phyloP scores from a whole-genome alignment of 768 basidiomycete genomes.

The Naganishia kalamii region DNA sequence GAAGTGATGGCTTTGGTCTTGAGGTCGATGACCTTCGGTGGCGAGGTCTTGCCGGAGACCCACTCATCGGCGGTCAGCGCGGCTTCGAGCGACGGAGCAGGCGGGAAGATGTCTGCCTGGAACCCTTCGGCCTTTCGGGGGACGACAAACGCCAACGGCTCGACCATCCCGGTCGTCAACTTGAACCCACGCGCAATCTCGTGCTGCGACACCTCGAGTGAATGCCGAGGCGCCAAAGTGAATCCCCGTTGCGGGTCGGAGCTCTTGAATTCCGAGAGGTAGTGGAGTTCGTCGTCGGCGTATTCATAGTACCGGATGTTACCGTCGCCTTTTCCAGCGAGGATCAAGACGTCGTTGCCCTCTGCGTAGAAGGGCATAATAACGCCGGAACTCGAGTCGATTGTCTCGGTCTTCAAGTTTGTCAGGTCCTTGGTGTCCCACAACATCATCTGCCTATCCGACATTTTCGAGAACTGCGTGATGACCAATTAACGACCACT shows the following conservation, averaged over 20 bases:
- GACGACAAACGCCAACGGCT: slow-evolving; percentile 91
- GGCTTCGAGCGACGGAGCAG: slow-evolving; percentile 73
- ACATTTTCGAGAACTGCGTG: slow-evolving; percentile 77
- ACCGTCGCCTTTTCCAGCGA: slow-evolving; percentile 92
- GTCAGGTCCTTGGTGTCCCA: slow-evolving; percentile 78
- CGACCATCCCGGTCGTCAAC: slow-evolving; percentile 63
- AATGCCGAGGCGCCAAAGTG: slow-evolving; percentile 89
- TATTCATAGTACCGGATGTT: slow-evolving; percentile 93
- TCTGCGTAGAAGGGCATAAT: slow-evolving; percentile 97
- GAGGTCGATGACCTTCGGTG: slow-evolving; percentile 73
- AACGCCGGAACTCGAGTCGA: slow-evolving; percentile 89
- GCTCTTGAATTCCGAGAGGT: slow-evolving; percentile 71
- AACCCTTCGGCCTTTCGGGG: slow-evolving; percentile 90
- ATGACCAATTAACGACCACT: neutral
- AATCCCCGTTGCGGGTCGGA: slow-evolving; percentile 91
- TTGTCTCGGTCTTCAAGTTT: slow-evolving; percentile 66
- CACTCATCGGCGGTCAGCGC: slow-evolving; percentile 76
- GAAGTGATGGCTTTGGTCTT: slow-evolving; percentile 55
- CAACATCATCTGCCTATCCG: slow-evolving; percentile 78
- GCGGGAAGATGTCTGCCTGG: slow-evolving; percentile 96
- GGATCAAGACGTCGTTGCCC: slow-evolving; percentile 75
- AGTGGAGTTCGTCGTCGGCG: slow-evolving; percentile 72
- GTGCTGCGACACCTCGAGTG: slow-evolving; percentile 79
- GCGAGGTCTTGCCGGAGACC: slow-evolving; percentile 70
- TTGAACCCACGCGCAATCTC: slow-evolving; percentile 96